A percentile compares a stretch with the other conserved stretches of the same genome.
phyloP scores from a whole-genome alignment of 2,329 filamentous ascomycete species.

The Nemania bipapillata region DNA sequence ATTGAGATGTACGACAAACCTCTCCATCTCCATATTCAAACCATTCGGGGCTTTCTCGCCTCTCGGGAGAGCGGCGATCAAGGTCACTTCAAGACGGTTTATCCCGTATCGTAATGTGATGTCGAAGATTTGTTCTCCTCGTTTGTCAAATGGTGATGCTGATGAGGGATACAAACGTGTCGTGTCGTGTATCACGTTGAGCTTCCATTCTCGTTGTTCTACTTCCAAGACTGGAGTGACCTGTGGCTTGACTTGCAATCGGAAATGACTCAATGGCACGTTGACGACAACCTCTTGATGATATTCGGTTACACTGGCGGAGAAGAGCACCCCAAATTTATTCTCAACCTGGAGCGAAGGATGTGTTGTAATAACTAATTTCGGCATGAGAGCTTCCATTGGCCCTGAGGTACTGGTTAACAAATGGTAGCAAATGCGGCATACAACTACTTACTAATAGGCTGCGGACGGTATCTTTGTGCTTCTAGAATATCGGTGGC shows the following conservation, averaged over 20 bases:
- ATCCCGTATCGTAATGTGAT: constrained; percentile 75
- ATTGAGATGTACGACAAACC: constrained; percentile 79
- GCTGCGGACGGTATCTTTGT: constrained; percentile 48
- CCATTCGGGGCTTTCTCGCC: constrained; percentile 67
- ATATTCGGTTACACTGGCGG: constrained; percentile 71
- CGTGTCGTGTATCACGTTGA: constrained; percentile 78
- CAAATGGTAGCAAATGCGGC: neutral
- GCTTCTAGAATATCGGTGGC: constrained; percentile 51
- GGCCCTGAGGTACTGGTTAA: constrained; percentile 43
- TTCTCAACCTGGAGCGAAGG: constrained; percentile 70
- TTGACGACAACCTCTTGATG: constrained; percentile 79
- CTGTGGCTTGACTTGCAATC: constrained; percentile 75
- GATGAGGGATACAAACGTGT: constrained; percentile 65
- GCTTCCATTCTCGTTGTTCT: constrained; percentile 74
- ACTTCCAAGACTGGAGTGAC: constrained; percentile 71
- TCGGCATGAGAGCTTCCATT: constrained; percentile 49
- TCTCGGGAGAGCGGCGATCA: constrained; percentile 75
- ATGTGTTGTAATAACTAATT: constrained; percentile 58
- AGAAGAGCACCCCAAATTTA: constrained; percentile 71
- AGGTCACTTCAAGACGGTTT: constrained; percentile 81
- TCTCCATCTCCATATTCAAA: constrained; percentile 78
- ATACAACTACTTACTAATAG: constrained; percentile 46
- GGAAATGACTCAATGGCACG: constrained; percentile 73
- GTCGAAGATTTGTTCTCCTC: constrained; percentile 77
- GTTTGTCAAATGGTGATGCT: constrained; percentile 63